Conservation (phyloP, 1,284 basidiomycete genomes). For the Microbotryum saponariae region DNA sequence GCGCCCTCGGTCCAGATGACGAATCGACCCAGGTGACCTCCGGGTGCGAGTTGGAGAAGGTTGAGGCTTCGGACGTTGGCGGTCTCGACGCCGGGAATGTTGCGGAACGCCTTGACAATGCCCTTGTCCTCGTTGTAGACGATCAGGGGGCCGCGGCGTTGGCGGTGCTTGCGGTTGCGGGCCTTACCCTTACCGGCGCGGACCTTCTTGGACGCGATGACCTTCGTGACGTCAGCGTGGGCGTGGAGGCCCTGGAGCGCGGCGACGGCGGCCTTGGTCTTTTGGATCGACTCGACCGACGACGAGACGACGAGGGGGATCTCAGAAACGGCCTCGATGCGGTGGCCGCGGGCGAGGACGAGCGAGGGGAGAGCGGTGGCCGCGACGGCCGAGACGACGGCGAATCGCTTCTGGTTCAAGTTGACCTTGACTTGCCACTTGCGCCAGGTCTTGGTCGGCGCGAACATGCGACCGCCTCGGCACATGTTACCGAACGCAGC, state of each 20-base stretch:
- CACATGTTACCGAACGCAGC: slow-evolving; percentile 99
- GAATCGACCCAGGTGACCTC: slow-evolving; percentile 98
- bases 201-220: slow-evolving; percentile 93
- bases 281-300: slow-evolving; percentile 75
- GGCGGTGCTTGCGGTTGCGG: slow-evolving; percentile 93
- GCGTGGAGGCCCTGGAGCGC: slow-evolving; percentile 85
- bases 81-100: slow-evolving; percentile 96
- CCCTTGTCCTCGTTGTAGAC: slow-evolving; percentile 98
- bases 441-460: slow-evolving; percentile 98
- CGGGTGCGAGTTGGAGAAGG: slow-evolving; percentile 97
- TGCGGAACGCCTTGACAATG: slow-evolving; percentile 96
- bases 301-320: slow-evolving; percentile 86
- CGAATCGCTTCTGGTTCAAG: slow-evolving; percentile 98
- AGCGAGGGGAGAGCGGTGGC: slow-evolving; percentile 97
- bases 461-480: slow-evolving; percentile 99
- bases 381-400: slow-evolving; percentile 93
- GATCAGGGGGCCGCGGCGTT: slow-evolving; percentile 93
- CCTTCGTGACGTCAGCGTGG: slow-evolving; percentile 92
- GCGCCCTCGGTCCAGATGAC: slow-evolving; percentile 98
- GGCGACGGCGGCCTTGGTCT: slow-evolving; percentile 96
- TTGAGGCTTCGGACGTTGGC: slow-evolving; percentile 92
- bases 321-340: slow-evolving; percentile 95
- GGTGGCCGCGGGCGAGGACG: slow-evolving; percentile 97
- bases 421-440: slow-evolving; percentile 99
- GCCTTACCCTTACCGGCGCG: slow-evolving; percentile 97